Base-by-base conservation (phyloP, 2,329 filamentous ascomycete genomes). In the Fusarium sp. region DNA sequence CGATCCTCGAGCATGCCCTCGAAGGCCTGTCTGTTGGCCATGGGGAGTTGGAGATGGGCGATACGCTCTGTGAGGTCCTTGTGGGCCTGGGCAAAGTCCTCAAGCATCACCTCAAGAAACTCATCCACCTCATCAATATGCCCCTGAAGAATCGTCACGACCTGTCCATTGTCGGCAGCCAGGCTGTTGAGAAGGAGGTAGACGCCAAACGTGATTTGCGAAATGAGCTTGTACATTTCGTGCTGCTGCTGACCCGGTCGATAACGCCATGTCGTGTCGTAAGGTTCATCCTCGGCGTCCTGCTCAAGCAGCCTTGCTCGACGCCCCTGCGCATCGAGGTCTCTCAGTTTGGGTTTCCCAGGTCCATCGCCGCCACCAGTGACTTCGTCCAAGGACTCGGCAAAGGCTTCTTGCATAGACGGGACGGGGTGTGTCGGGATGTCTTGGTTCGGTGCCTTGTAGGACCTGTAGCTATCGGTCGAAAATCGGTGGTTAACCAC, bases 71-170 rank as follows among this genome's bases (percentile, higher is more conserved):
- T 86, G 68, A 98, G 89, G 77, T 98, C 96, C 65, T 88, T 84
- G 46, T 90, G 87, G 4, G 93, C 93, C 57, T 93, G 83, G 49
- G 91, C 87, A 56, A 97, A 89, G 77, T 97, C 95, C 73, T 97
- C 93, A 44, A 93, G 88, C 0, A 93, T 91, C 16, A 91, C 89
- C 78, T 97, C 93, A 33, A 98, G 83, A 75, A 97, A 97, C 74
- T 91, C 90, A 79, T 98, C 96, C 29, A 98, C 88, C 79, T 98
- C 95, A 76, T 97, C 92, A 65, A 98, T 96, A 78, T 98, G 95
- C 13, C 88, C 89, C 76, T 97, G 93, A 61, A 98, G 84, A 58
- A 98, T 98, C 69, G 86, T 89, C 68, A 97, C 90, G 11, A 97
- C 95, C 77, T 97, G 92, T 33, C 89, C 85, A 71, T 97, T 92